phyloP scores from a whole-genome alignment of 139 green algal species.

The Dunaliella sp. region DNA sequence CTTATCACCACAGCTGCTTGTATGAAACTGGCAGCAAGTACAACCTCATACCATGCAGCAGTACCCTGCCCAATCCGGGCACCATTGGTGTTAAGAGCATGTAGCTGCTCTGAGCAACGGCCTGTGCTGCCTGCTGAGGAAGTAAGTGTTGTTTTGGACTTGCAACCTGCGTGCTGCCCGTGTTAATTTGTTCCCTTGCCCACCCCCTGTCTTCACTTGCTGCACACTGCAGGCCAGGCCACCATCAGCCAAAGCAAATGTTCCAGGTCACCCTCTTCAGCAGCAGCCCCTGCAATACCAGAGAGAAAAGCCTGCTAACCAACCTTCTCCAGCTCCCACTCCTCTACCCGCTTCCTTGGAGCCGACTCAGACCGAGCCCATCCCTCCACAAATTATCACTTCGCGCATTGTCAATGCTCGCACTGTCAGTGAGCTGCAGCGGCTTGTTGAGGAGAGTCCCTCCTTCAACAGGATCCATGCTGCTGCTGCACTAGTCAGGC shows the following conservation, averaged over 20 bases:
- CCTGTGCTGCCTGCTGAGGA: not conserved
- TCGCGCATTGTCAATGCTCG: not conserved
- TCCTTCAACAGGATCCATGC: not conserved
- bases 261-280: too few relatives aligned
- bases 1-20: too few relatives aligned
- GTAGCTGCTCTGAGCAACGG: not conserved
- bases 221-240: not conserved
- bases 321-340: not conserved
- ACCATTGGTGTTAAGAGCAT: not conserved
- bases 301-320: not conserved
- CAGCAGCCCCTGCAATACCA: not conserved
- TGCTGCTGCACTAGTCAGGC: slow-evolving; percentile 2
- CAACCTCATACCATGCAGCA: too few relatives aligned
- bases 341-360: not conserved
- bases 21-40: too few relatives aligned
- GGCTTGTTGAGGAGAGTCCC: not conserved
- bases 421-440: not conserved
- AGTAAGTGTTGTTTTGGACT: not conserved
- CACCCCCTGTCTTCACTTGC: not conserved
- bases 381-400: not conserved
- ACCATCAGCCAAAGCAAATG: too few relatives aligned
- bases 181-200: not conserved
- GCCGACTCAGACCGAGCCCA: not conserved
- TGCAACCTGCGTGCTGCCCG: not conserved
- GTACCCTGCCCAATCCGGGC: too few relatives aligned